phyloP scores from a whole-genome alignment of 257 asterid genomes.

The Solanum appendiculatum region DNA sequence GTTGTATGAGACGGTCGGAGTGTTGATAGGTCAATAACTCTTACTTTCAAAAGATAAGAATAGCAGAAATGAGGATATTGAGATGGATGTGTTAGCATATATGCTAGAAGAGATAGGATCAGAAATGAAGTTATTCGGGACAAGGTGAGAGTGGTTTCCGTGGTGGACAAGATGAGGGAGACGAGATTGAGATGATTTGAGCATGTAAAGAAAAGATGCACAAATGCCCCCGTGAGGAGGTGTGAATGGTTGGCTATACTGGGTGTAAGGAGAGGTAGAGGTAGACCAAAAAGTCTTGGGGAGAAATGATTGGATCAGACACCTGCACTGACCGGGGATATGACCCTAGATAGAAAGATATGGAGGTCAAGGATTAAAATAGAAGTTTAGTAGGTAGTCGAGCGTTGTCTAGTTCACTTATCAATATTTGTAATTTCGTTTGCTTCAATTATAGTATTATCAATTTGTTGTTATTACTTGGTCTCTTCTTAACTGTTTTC shows the following conservation, averaged over 20 bases:
- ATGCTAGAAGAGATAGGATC: neutral
- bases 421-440: neutral
- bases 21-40: too few relatives aligned
- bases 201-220: neutral
- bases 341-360: neutral
- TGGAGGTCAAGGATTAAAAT: too few relatives aligned
- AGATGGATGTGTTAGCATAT: neutral
- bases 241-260: neutral
- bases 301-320: too few relatives aligned
- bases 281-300: too few relatives aligned
- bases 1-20: neutral
- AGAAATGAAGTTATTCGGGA: neutral
- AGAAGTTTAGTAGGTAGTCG: neutral
- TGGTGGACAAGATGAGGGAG: neutral
- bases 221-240: neutral
- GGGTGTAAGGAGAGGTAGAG: neutral
- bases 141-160: rapidly evolving
- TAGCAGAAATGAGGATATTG: too few relatives aligned
- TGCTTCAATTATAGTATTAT: too few relatives aligned
- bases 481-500: neutral
- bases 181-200: neutral
- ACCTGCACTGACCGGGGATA: too few relatives aligned
- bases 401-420: neutral
- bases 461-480: neutral
- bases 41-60: too few relatives aligned